Evolutionary conservation across 306 rosid genomes (phyloP).

Genomic region (Vigna mungo): DNA sequence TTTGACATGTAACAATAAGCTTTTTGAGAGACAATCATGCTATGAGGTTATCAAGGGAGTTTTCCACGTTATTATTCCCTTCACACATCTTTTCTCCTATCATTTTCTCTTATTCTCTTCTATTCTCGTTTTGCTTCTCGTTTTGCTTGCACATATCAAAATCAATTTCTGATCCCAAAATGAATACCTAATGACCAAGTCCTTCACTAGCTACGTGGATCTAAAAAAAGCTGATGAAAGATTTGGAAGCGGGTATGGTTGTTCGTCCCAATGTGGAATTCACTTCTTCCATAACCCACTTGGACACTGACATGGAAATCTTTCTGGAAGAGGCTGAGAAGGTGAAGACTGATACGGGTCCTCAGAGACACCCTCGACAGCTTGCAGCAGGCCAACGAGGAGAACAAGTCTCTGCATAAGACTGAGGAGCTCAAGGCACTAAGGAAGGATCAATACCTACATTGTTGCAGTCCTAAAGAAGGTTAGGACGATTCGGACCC

Average conservation of each 20-base stretch:
- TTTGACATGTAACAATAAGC: too few relatives aligned
- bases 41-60: too few relatives aligned
- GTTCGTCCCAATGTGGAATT: constrained; percentile 46
- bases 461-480: too few relatives aligned
- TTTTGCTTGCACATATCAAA: too few relatives aligned
- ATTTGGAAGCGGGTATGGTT: constrained; percentile 69
- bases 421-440: too few relatives aligned
- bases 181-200: constrained; percentile 90
- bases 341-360: constrained; percentile 69
- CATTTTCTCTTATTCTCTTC: not conserved
- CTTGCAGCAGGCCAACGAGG: constrained; percentile 76
- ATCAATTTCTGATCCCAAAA: constrained; percentile 20
- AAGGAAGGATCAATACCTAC: too few relatives aligned
- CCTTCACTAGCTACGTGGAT: constrained; percentile 85
- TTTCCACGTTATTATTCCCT: too few relatives aligned
- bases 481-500: too few relatives aligned
- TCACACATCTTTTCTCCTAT: not conserved
- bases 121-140: too few relatives aligned
- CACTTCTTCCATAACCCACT: constrained; percentile 46
- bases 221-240: constrained; percentile 79
- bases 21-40: too few relatives aligned
- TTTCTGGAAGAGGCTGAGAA: constrained; percentile 84
- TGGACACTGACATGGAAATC: constrained; percentile 65
- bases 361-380: constrained; percentile 56
- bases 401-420: constrained; percentile 72